These are phyloP conservation scores for Septoria petroselini DNA, from an alignment of 2,329 filamentous ascomycete species.

Conservation along the genomic window DNA sequence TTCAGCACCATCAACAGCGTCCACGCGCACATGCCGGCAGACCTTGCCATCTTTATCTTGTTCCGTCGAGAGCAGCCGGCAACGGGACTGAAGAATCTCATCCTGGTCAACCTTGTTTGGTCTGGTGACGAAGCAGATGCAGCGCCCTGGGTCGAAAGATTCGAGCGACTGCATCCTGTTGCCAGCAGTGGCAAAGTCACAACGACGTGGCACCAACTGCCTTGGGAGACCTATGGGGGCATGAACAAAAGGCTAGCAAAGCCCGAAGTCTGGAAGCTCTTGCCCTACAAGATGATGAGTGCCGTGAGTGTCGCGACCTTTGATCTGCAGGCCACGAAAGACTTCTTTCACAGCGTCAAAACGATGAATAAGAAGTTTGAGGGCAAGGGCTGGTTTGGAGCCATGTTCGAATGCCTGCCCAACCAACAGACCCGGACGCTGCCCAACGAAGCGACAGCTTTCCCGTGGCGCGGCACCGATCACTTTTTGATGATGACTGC, in stretches of 20 bases:
- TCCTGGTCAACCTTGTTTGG: slow-evolving; percentile 13
- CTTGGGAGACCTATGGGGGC: slow-evolving; percentile 15
- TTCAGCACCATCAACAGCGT: slow-evolving; percentile 7
- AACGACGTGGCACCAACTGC: slow-evolving; percentile 6
- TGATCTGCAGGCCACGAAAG: no score
- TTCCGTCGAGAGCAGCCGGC: slow-evolving; percentile 4
- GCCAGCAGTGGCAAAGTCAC: slow-evolving; percentile 2
- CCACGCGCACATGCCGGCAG: slow-evolving; percentile 7
- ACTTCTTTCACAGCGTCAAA: no score
- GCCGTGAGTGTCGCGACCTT: no score
- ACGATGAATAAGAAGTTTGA: no score
- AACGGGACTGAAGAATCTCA: slow-evolving; percentile 8
- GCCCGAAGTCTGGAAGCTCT: not conserved
- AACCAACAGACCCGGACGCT: no score
- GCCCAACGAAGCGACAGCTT: no score
- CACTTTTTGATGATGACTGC: no score
- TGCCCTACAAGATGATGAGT: no score
- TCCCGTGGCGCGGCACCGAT: no score
- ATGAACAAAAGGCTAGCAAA: no score
- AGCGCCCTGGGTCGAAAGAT: slow-evolving; percentile 2
- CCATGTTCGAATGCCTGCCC: no score
- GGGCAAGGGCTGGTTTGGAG: no score
- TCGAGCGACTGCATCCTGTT: slow-evolving; percentile 8
- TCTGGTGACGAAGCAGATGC: slow-evolving; percentile 9
- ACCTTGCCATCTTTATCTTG: slow-evolving; percentile 15